Evolutionary conservation across 768 basidiomycete genomes (phyloP), one percentile per base, ranked within the genome.

Genomic region (Arthromyces matolae): DNA sequence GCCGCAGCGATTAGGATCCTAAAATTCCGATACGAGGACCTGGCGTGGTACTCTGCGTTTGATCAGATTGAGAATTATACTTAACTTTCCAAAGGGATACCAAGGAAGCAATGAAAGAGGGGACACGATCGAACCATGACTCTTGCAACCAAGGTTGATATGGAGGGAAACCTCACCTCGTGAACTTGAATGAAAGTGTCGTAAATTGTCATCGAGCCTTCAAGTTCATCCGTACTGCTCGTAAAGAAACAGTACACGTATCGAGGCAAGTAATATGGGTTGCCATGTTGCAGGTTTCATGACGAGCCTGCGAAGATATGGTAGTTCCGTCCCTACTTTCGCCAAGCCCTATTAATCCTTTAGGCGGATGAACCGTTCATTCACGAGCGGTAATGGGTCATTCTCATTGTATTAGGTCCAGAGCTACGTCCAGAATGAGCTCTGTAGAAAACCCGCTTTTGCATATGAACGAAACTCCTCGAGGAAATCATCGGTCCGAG

Each of bases 11-110:
- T 27, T 5, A 27, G 35, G 16, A 42, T 35, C n/a, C 39, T 7
- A 20, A n/a, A 36, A n/a, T n/a, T n/a, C n/a, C n/a, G n/a, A n/a
- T 31, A 33, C 44, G 35, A 37, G 45, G 20, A 23, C 32, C 32
- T 23, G n/a, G 29, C 8, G 22, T 7, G 29, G 28, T 34, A 18
- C n/a, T 20, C n/a, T 33, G 27, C 39, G 9, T 24, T 34, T 28
- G 38, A 45, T 45, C 29, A 45, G n/a, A 27, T 37, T 34, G 33
- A 53, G 52, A 46, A 45, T 50, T 46, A 53, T 39, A 53, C 8
- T 46, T 23, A 28, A 34, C 28, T 19, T 39, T n/a, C 23, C 8
- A 22, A 16, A 37, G 27, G 22, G 18, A 23, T 34, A 27, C 20
- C 32, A 34, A 29, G 22, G 10, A 40, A 43, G 32, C 23, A 39